Evolutionary conservation across 75 land plant species (phyloP), one percentile per base, ranked within the genome.

Genomic region (Sequoiadendron giganteum): DNA sequence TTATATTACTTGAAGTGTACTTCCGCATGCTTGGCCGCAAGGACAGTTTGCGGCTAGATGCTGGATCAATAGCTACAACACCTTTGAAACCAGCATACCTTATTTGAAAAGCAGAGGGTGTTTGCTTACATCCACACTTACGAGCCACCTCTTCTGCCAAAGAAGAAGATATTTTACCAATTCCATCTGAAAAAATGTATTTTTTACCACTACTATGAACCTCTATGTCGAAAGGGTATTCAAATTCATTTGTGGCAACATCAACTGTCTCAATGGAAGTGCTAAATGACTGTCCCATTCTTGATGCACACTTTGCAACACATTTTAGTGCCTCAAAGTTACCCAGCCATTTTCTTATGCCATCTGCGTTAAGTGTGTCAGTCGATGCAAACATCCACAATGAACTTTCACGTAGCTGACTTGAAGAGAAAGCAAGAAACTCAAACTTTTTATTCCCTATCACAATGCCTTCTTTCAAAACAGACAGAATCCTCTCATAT

Each of bases 81-180:
- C 99, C 98, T 91, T 98, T 98, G 89, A 92, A 98, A 2, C 99
- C 99, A 68, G 94, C 97, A 88, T 95, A 96, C 28, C 98, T 90
- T 49, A 98, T 98, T 86, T 98, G 99, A 83, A 95, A 96, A 21
- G 97, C 96, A 54, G 99, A 98, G 13, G 99, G 99, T 47, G 72
- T 84, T 4, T 89, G 30, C 83, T 89, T 90, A 45, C 49, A 81
- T 48, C 89, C 90, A 90, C 96, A 98, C 84, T 93, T 93, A 68
- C 7, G 45, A 42, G 97, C 93, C 36, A 98, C 96, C 76, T 76
- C 80, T 45, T n/a, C 88, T 15, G 99, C 98, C 88, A 98, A 98
- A 5, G 86, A 88, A 76, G 86, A 45, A 10, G 98, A 96, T 72
- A 98, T 95, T 86, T 98, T 98, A 10, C 99, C 99, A 86, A 96